Evolutionary conservation across 75 land plant genomes (phyloP).

Genomic region (Sequoia sempervirens): DNA sequence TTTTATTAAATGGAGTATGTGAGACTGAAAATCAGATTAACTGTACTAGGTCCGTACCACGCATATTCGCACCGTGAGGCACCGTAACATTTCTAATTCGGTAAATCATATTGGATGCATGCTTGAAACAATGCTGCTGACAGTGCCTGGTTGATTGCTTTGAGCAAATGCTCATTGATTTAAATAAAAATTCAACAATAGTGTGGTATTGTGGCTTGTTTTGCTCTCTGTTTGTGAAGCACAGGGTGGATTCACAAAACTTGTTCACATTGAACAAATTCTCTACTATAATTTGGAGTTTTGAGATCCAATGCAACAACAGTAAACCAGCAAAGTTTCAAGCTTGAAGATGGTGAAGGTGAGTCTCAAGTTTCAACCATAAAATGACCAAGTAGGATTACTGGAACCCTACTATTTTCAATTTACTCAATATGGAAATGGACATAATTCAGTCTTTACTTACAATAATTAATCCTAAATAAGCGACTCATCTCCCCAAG

Average conservation of each 20-base stretch:
- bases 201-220: neutral
- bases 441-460: too few relatives aligned
- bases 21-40: neutral
- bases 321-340: too few relatives aligned
- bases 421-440: too few relatives aligned
- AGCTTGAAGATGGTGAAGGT: too few relatives aligned
- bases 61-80: neutral
- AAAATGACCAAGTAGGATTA: too few relatives aligned
- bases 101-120: neutral
- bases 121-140: neutral
- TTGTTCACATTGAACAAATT: too few relatives aligned
- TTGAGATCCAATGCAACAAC: neutral
- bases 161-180: neutral
- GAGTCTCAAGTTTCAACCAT: too few relatives aligned
- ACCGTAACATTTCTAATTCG: neutral
- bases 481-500: too few relatives aligned
- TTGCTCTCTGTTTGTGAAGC: too few relatives aligned
- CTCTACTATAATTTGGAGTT: neutral
- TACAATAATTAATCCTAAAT: too few relatives aligned
- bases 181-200: neutral
- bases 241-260: neutral
- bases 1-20: neutral
- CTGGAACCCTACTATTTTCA: too few relatives aligned
- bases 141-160: neutral
- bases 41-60: neutral